A percentile compares a stretch with the other conserved stretches of the same genome.
Evolutionary conservation across 2,329 filamentous ascomycete species (phyloP).

Genomic region (Ramichloridium luteum): DNA sequence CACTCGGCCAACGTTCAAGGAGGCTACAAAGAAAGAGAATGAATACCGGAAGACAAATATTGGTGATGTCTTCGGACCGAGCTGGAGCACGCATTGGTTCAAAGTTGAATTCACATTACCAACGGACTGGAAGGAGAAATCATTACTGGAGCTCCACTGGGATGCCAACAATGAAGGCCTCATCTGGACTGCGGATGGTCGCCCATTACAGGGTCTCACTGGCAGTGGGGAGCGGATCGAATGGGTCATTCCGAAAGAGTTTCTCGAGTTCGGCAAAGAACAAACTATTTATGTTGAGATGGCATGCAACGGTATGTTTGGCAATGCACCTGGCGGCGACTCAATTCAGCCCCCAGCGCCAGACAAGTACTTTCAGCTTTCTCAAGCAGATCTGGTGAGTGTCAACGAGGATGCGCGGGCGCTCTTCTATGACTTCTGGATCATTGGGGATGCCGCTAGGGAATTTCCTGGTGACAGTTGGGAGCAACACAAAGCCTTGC

Average conservation of each 20-base stretch:
- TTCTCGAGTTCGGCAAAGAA: constrained; percentile 64
- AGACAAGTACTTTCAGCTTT: constrained; percentile 67
- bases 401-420: constrained; percentile 76
- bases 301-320: constrained; percentile 98
- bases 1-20: constrained; percentile 71
- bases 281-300: constrained; percentile 94
- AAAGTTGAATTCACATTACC: constrained; percentile 70
- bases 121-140: constrained; percentile 56
- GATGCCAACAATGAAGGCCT: constrained; percentile 90
- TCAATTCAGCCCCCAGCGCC: constrained; percentile 78
- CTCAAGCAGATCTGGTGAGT: constrained; percentile 72
- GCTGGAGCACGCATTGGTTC: constrained; percentile 98
- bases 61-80: constrained; percentile 76
- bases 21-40: constrained; percentile 54
- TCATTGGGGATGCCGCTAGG: constrained; percentile 79
- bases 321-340: constrained; percentile 74
- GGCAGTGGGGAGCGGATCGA: constrained; percentile 79
- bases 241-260: constrained; percentile 76
- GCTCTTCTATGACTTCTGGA: constrained; percentile 88
- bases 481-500: constrained; percentile 75
- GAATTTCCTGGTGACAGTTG: constrained; percentile 83
- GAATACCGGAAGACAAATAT: constrained; percentile 62
- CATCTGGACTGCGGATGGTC: constrained; percentile 83
- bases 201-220: constrained; percentile 80
- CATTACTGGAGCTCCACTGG: constrained; percentile 91